A percentile compares a stretch with the other conserved stretches of the same genome.
Evolutionary conservation across 495 filamentous ascomycete species (phyloP).

Genomic region (Aspergillus ostianus): DNA sequence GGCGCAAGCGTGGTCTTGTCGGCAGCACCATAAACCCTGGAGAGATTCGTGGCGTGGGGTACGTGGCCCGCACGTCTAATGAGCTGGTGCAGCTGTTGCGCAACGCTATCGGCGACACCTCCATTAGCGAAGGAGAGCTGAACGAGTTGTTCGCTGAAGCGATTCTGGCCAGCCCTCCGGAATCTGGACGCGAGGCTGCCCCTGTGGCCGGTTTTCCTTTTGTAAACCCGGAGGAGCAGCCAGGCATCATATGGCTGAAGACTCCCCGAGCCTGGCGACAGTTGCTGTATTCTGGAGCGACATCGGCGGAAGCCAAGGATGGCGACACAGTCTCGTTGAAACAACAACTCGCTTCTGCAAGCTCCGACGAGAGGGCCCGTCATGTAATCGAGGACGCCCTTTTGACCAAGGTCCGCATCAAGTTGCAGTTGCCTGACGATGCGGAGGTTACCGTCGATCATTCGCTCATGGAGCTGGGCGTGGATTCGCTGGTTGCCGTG

Average conservation of each 20-base stretch:
- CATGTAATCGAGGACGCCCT: too few relatives aligned
- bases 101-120: not conserved
- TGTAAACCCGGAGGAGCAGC: too few relatives aligned
- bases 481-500: constrained; percentile 1
- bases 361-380: too few relatives aligned
- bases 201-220: too few relatives aligned
- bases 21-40: not conserved
- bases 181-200: not conserved
- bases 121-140: not conserved
- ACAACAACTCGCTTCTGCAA: too few relatives aligned
- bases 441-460: not conserved
- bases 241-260: too few relatives aligned
- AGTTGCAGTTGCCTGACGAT: not conserved
- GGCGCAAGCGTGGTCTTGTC: not conserved
- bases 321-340: too few relatives aligned
- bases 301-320: too few relatives aligned
- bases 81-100: not conserved
- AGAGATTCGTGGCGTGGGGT: not conserved
- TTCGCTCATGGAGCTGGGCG: not conserved
- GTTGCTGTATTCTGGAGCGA: too few relatives aligned
- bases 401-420: too few relatives aligned
- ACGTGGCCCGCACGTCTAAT: not conserved
- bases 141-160: not conserved
- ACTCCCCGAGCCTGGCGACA: too few relatives aligned
- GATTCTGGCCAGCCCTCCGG: not conserved